These are phyloP conservation scores for Corylus heterophylla DNA, from an alignment of 306 rosid species.

Conservation along the genomic window DNA sequence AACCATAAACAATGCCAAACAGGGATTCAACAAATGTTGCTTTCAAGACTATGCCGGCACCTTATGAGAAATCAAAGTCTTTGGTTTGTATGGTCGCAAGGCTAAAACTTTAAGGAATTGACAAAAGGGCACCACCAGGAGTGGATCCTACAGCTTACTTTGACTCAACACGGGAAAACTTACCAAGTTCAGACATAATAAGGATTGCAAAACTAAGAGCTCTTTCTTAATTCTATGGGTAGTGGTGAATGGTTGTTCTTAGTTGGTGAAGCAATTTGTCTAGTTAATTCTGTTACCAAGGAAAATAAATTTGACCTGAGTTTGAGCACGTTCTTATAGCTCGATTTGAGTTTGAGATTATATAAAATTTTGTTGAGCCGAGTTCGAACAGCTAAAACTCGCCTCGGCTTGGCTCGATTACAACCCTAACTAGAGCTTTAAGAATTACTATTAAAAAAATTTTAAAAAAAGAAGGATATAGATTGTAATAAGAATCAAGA, in stretches of 20 bases:
- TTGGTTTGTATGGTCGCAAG: background rate
- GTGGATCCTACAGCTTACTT: conserved; percentile 11
- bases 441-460: too few relatives aligned
- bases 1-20: background rate
- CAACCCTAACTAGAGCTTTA: background rate
- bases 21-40: background rate
- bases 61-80: conserved; percentile 14
- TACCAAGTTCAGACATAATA: background rate
- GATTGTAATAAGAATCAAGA: background rate
- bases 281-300: too few relatives aligned
- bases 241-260: too few relatives aligned
- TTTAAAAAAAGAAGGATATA: background rate
- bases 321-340: too few relatives aligned
- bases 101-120: background rate
- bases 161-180: conserved; percentile 39
- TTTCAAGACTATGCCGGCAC: background rate
- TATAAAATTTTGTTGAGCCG: too few relatives aligned
- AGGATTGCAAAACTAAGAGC: too few relatives aligned
- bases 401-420: background rate
- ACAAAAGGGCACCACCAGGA: background rate
- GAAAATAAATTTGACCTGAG: too few relatives aligned
- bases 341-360: too few relatives aligned
- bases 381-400: too few relatives aligned
- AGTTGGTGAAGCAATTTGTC: too few relatives aligned
- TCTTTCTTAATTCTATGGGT: too few relatives aligned